phyloP scores from a whole-genome alignment of 208 protist genomes.

The Trypanosoma scelopori region DNA sequence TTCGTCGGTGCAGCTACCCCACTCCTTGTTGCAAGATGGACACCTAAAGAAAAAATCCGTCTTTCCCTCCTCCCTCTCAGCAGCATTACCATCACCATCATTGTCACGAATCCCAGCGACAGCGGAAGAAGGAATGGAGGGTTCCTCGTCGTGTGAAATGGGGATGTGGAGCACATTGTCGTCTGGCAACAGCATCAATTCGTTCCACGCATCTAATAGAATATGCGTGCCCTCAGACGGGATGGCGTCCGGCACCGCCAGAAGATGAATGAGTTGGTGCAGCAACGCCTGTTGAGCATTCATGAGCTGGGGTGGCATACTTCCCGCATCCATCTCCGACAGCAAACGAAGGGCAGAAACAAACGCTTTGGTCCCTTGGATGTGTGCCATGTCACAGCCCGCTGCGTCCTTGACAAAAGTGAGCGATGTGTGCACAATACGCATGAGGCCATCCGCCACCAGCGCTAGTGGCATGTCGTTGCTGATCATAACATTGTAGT shows the following conservation, averaged over 20 bases:
- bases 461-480: conserved; percentile 21
- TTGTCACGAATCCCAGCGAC: background rate
- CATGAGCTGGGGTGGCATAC: background rate
- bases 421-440: conserved; percentile 9
- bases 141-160: conserved; percentile 17
- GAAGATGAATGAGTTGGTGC: conserved; percentile 32
- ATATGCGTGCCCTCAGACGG: conserved; percentile 30
- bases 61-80: conserved; percentile 10
- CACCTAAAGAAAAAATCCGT: conserved; percentile 39
- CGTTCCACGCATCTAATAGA: conserved; percentile 74
- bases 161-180: conserved; percentile 31
- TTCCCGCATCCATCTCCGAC: conserved; percentile 22
- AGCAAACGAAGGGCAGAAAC: conserved; percentile 33
- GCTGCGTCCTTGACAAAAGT: conserved; percentile 18
- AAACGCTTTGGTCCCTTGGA: conserved; percentile 26
- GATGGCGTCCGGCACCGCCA: conserved; percentile 34
- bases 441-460: conserved; percentile 24
- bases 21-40: conserved; percentile 62
- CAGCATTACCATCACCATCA: background rate
- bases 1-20: conserved; percentile 47
- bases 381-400: conserved; percentile 1
- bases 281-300: conserved; percentile 23
- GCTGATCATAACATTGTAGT: conserved; percentile 35
- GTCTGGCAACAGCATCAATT: conserved; percentile 46
- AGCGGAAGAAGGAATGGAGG: too few species aligned